Evolutionary conservation across 2,329 filamentous ascomycete genomes (phyloP), one percentile per base, ranked within the genome.

Genomic region (Verruconis gallopava): DNA sequence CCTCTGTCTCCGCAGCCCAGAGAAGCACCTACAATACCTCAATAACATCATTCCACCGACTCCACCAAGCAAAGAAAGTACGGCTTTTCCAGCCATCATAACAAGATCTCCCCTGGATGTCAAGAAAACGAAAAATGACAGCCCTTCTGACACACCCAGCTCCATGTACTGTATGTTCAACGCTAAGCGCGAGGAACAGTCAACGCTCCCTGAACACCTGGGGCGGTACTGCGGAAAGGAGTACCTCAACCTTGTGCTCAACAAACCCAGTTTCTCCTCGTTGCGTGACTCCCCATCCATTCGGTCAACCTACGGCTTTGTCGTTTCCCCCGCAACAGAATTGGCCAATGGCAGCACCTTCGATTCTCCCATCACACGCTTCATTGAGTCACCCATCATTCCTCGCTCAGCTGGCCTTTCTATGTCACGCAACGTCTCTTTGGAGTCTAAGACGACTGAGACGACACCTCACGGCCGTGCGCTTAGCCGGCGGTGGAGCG

Each of bases 11-110:
- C 30, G 30, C 13, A 15, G 30, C 19, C 25, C 15, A 30, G 21
- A 21, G 9, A 42, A 42, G 32, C 28, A 30, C 21, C 40, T 42
- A 2, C 30, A 36, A 14, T 42, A 42, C 19, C 35, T 42, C 30
- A 42, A 42, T 12, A 33, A 42, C 15, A 21, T 20, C 12, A 18
- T 36, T 4, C 40, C 40, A 14, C 40, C 40, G 3, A 42, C 40
- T 1, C 40, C 40, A n/a, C 40, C 32, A 4, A 22, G 20, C 30
- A 42, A 42, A 15, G 40, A 42, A 13, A 42, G 20, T 22, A n/a
- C n/a, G n/a, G n/a, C n/a, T n/a, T n/a, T n/a, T n/a, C n/a, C n/a
- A n/a, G n/a, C n/a, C n/a, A n/a, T n/a, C n/a, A n/a, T n/a, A n/a
- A n/a, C n/a, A n/a, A n/a, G n/a, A n/a, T n/a, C n/a, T n/a, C n/a